Conservation (phyloP, 1,284 basidiomycete species). For the Fereydounia khargensis region DNA sequence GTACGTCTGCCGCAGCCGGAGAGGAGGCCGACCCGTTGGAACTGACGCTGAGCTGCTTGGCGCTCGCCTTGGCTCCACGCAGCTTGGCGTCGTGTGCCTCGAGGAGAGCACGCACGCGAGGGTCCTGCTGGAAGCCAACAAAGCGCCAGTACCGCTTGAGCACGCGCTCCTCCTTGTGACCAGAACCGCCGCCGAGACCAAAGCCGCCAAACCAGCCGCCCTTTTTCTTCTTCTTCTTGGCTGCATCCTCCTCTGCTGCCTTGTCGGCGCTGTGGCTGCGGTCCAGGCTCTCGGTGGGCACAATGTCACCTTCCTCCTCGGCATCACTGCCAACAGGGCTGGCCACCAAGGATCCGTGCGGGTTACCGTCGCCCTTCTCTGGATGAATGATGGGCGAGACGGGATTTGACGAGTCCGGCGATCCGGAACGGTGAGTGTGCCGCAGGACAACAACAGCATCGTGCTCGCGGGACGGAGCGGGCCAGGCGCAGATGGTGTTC, state of each 20-base stretch:
- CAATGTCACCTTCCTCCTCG: constrained; percentile 52
- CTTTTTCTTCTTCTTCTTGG: constrained; percentile 33
- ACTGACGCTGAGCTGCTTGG: constrained; percentile 17
- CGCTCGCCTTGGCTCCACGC: not conserved
- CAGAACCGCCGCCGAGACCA: constrained; percentile 11
- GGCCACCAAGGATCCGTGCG: constrained; percentile 14
- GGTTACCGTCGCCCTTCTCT: constrained; percentile 27
- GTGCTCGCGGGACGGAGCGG: constrained; percentile 49
- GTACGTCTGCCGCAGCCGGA: constrained; percentile 9
- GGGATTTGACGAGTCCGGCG: constrained; percentile 10
- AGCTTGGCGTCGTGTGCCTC: constrained; percentile 42
- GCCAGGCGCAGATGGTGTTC: constrained; percentile 59
- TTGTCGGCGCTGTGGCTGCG: constrained; percentile 11
- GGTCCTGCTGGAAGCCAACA: constrained; percentile 55
- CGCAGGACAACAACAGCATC: constrained; percentile 57
- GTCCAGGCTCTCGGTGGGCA: constrained; percentile 54
- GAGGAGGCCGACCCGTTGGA: not conserved
- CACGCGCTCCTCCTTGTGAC: constrained; percentile 46
- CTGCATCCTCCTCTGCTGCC: constrained; percentile 3
- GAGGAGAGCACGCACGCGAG: constrained; percentile 40
- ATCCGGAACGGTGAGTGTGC: constrained; percentile 24
- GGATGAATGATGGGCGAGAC: constrained; percentile 18
- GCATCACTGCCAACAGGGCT: constrained; percentile 22
- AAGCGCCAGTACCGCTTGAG: constrained; percentile 58
- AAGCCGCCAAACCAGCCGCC: constrained; percentile 41